Conservation (phyloP, 2,329 filamentous ascomycete genomes). For the Apiospora arundinis region DNA sequence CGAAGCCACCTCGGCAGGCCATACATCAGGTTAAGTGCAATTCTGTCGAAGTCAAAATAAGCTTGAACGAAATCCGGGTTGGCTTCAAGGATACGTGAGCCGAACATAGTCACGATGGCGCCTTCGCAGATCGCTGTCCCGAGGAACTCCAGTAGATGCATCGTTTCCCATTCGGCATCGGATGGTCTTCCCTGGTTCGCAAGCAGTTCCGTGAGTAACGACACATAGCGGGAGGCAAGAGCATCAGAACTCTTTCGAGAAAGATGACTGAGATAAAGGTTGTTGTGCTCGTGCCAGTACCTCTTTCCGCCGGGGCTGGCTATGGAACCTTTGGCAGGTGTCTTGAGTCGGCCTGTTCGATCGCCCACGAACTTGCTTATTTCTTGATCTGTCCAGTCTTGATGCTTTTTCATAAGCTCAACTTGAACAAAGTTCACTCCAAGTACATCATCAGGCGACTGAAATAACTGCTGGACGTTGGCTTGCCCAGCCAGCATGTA, state of each 20-base stretch:
- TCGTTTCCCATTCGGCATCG: slow-evolving; percentile 24
- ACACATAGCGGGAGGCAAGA: slow-evolving; percentile 26
- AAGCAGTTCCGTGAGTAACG: slow-evolving; percentile 26
- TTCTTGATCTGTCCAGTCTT: not conserved
- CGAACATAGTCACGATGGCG: slow-evolving; percentile 27
- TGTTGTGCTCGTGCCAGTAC: slow-evolving; percentile 29
- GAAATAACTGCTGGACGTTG: not conserved
- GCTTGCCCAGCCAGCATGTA: not conserved
- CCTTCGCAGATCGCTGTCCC: slow-evolving; percentile 27
- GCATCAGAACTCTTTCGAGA: slow-evolving; percentile 19
- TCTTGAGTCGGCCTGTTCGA: not conserved
- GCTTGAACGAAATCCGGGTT: slow-evolving; percentile 27
- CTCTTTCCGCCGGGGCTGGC: slow-evolving; percentile 22
- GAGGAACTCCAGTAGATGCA: slow-evolving; percentile 26
- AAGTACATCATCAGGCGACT: not conserved
- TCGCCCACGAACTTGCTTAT: not conserved
- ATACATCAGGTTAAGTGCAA: slow-evolving; percentile 7
- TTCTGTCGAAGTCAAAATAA: slow-evolving; percentile 31
- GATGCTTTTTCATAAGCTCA: not conserved
- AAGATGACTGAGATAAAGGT: slow-evolving; percentile 28
- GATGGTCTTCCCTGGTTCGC: not conserved
- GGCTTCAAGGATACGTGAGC: slow-evolving; percentile 25
- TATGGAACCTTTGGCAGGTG: slow-evolving; percentile 23
- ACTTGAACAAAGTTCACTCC: not conserved
- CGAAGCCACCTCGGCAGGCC: not conserved